A percentile compares a stretch with the other conserved stretches of the same genome.
Conservation (phyloP, 306 rosid genomes). For the Prunus mongolica region DNA sequence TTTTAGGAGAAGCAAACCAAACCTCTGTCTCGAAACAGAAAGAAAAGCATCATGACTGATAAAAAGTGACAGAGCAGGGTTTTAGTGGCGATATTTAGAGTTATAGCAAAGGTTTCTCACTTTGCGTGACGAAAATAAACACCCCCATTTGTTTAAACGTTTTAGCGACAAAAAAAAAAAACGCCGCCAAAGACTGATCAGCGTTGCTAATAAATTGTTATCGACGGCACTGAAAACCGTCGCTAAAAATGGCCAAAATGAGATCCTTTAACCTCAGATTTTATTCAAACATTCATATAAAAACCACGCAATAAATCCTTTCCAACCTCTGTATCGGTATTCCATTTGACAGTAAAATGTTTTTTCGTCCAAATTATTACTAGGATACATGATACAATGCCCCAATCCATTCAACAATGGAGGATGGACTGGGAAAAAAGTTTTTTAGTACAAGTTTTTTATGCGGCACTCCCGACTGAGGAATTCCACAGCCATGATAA, state of each 20-base stretch:
- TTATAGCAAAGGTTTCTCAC: too few relatives aligned
- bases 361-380: not conserved
- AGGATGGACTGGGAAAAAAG: not conserved
- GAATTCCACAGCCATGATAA: not conserved
- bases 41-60: not conserved
- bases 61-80: not conserved
- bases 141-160: fast-evolving
- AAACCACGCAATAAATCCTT: not conserved
- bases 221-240: too few relatives aligned
- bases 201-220: too few relatives aligned
- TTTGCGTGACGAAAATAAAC: not conserved
- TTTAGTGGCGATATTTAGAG: not conserved
- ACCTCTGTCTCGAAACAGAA: not conserved
- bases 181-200: not conserved
- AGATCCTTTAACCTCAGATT: fast-evolving
- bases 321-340: not conserved
- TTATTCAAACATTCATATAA: too few relatives aligned
- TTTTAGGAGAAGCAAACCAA: not conserved
- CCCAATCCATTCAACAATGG: not conserved
- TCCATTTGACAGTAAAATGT: not conserved
- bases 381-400: not conserved
- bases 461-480: not conserved
- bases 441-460: not conserved
- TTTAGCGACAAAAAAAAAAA: not conserved
- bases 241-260: too few relatives aligned